A percentile compares a stretch with the other conserved stretches of the same genome.
These are phyloP conservation scores for Aphanomyces invadans DNA, from an alignment of 352 stramenopile species.

Conservation along the genomic window DNA sequence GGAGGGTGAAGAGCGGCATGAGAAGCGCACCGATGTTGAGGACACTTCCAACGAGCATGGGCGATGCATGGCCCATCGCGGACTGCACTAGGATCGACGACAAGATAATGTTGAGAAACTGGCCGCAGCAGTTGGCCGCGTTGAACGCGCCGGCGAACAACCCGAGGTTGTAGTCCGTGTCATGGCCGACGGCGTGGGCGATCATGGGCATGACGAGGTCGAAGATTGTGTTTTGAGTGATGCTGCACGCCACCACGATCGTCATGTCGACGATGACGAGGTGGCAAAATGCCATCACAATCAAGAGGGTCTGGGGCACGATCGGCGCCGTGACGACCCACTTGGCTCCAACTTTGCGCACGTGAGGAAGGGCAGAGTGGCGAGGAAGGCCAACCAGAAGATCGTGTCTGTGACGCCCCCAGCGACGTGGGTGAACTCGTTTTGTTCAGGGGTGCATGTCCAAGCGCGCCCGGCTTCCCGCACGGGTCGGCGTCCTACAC, in stretches of 20 bases:
- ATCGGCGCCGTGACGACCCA: conserved; percentile 39
- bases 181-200: conserved; percentile 8
- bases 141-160: conserved; percentile 72
- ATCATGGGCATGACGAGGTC: conserved; percentile 17
- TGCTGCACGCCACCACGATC: conserved; percentile 40
- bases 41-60: conserved; percentile 58
- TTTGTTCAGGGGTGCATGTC: conserved; percentile 33
- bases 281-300: conserved; percentile 50
- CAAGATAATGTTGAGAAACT: conserved; percentile 66
- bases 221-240: conserved; percentile 31
- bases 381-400: conserved; percentile 44
- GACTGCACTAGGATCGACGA: conserved; percentile 52
- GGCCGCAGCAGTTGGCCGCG: conserved; percentile 64
- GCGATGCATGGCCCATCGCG: conserved; percentile 49
- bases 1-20: conserved; percentile 50
- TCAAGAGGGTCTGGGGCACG: conserved; percentile 44
- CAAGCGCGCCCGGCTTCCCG: conserved; percentile 8
- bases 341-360: conserved; percentile 39
- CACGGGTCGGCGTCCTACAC: conserved; percentile 44
- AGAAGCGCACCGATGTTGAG: conserved; percentile 58
- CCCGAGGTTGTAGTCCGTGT: conserved; percentile 37
- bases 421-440: conserved; percentile 43
- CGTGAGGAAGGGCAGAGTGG: conserved; percentile 43
- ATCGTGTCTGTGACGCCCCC: conserved; percentile 44
- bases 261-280: conserved; percentile 36